Percentiles rank a stretch among this genome's conserved stretches.
Evolutionary conservation across 352 stramenopile genomes (phyloP).

Genomic region (Stephanocyclus meneghinianus): DNA sequence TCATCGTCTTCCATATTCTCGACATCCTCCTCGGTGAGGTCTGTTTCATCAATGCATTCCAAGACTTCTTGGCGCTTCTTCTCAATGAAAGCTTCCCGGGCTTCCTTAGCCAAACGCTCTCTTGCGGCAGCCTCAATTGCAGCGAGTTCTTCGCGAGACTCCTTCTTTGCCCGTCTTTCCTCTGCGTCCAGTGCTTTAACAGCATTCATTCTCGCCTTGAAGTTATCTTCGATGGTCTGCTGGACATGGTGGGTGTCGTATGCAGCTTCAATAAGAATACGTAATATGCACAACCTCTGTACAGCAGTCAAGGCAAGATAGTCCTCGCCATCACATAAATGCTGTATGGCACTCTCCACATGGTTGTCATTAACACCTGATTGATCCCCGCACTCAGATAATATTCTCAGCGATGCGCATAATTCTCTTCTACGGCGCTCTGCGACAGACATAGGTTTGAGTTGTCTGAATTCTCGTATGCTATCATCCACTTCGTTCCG

Average conservation of each 20-base stretch:
- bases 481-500: slow-evolving; percentile 79
- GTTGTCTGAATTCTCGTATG: slow-evolving; percentile 62
- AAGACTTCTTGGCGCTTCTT: slow-evolving; percentile 78
- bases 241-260: slow-evolving; percentile 76
- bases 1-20: slow-evolving; percentile 81
- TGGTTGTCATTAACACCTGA: slow-evolving; percentile 29
- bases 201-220: slow-evolving; percentile 72
- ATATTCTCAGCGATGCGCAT: slow-evolving; percentile 55
- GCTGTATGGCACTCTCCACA: slow-evolving; percentile 59
- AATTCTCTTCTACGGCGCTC: slow-evolving; percentile 68
- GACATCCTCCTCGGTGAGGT: slow-evolving; percentile 73
- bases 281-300: slow-evolving; percentile 68
- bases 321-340: slow-evolving; percentile 62
- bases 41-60: slow-evolving; percentile 69
- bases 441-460: slow-evolving; percentile 58
- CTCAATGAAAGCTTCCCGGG: slow-evolving; percentile 71
- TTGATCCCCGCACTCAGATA: slow-evolving; percentile 65
- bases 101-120: slow-evolving; percentile 70
- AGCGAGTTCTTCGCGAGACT: slow-evolving; percentile 70
- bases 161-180: slow-evolving; percentile 70
- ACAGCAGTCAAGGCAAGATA: slow-evolving; percentile 66
- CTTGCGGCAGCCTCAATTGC: slow-evolving; percentile 67
- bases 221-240: slow-evolving; percentile 74
- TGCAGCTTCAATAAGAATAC: slow-evolving; percentile 77
- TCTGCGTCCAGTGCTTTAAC: slow-evolving; percentile 77